phyloP scores from a whole-genome alignment of 345 rosid species.

The Pelargonium nanum region DNA sequence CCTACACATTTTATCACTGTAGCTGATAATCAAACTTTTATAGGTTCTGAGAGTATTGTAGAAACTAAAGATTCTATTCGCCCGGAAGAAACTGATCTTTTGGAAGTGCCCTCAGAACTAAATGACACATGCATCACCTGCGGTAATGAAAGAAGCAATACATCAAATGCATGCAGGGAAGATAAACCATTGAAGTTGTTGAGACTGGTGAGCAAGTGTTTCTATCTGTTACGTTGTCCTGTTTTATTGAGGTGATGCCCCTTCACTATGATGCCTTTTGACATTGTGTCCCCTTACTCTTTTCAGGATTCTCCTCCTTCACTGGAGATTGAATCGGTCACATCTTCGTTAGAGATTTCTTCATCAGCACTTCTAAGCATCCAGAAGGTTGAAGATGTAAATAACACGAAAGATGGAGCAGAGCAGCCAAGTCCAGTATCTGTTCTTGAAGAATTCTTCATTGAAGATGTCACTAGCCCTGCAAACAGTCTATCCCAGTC shows the following conservation, averaged over 20 bases:
- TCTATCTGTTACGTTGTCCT: background rate
- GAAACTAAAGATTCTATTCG: conserved; percentile 1
- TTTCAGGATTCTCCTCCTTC: conserved; percentile 33
- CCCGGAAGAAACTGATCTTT: conserved; percentile 9
- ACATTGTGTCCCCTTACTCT: conserved; percentile 2
- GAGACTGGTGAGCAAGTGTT: conserved; percentile 18
- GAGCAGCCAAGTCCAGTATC: conserved; percentile 62
- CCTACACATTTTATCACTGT: conserved; percentile 1
- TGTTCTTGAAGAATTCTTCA: conserved; percentile 36
- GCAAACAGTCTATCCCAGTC: conserved; percentile 13
- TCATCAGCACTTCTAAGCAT: conserved; percentile 19
- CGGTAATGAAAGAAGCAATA: conserved; percentile 13
- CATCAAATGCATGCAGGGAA: conserved; percentile 13
- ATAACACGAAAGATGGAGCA: conserved; percentile 15
- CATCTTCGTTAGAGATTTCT: conserved; percentile 13
- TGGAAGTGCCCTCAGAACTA: conserved; percentile 10
- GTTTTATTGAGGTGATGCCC: conserved; percentile 1
- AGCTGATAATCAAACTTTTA: conserved; percentile 9
- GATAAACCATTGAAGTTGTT: conserved; percentile 18
- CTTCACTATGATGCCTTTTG: background rate
- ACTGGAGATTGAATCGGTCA: conserved; percentile 14
- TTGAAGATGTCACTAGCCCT: conserved; percentile 29
- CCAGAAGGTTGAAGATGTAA: conserved; percentile 16
- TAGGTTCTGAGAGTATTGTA: conserved; percentile 13
- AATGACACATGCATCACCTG: conserved; percentile 8